phyloP scores from a whole-genome alignment of 148 eudicot genomes.

The Arctostaphylos glauca region DNA sequence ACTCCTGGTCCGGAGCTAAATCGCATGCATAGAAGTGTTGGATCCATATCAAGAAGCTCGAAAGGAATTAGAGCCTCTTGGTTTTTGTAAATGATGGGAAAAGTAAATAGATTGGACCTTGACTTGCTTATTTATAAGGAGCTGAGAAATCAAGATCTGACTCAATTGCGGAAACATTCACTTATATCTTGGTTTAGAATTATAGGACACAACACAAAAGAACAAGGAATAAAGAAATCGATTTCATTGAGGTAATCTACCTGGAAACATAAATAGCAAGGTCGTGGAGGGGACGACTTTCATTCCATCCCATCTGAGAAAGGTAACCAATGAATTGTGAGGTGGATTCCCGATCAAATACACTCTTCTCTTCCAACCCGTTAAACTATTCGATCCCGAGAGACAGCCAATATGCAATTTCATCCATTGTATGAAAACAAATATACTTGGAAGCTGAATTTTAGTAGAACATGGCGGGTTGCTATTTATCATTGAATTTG shows the following conservation, averaged over 20 bases:
- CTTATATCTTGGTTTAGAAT: background rate
- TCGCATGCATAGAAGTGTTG: too few species aligned
- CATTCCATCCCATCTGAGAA: too few species aligned
- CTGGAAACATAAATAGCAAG: background rate
- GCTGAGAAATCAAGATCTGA: constrained; percentile 11
- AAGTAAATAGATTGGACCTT: background rate
- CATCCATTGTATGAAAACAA: background rate
- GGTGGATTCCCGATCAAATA: too few species aligned
- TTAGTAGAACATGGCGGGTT: background rate
- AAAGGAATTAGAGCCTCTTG: background rate
- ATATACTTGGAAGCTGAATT: background rate
- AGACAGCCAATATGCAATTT: too few species aligned
- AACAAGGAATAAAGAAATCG: background rate
- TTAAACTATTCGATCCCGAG: too few species aligned
- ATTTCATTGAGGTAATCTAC: background rate
- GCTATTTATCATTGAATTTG: background rate
- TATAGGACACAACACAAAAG: background rate
- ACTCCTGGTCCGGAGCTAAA: too few species aligned
- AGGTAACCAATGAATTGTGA: too few species aligned
- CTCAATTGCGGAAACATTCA: background rate
- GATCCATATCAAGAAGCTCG: too few species aligned
- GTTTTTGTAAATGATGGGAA: background rate
- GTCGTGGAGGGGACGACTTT: too few species aligned
- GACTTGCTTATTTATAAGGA: background rate
- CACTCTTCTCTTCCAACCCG: too few species aligned